phyloP scores from a whole-genome alignment of 1,139 yeast species.

The Scheffersomyces cryptocercus region DNA sequence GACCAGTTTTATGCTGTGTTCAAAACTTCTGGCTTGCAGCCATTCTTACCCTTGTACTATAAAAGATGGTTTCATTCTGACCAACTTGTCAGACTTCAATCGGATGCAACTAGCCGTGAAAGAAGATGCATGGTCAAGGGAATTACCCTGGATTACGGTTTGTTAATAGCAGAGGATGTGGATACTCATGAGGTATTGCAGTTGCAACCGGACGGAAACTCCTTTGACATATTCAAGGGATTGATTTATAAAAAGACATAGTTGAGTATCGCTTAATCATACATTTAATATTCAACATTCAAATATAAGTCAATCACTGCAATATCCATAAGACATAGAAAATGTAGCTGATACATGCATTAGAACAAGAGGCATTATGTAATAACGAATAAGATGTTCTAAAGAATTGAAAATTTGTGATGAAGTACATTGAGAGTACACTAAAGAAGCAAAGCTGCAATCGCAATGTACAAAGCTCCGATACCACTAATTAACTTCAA shows the following conservation, averaged over 20 bases:
- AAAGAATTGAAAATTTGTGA: too few species aligned
- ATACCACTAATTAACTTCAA: too few species aligned
- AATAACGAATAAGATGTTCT: too few species aligned
- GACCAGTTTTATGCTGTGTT: constrained; percentile 64
- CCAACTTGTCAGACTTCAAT: constrained; percentile 61
- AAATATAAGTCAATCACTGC: too few species aligned
- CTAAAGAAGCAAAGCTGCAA: too few species aligned
- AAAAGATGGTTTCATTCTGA: constrained; percentile 81
- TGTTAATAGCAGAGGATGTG: constrained; percentile 73
- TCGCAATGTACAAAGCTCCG: too few species aligned
- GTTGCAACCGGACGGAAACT: constrained; percentile 95
- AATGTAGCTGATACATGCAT: too few species aligned
- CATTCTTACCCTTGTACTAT: constrained; percentile 75
- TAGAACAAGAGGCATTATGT: too few species aligned
- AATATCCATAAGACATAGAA: too few species aligned
- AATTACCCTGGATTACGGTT: constrained; percentile 81
- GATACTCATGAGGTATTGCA: constrained; percentile 60
- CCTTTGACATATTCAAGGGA: constrained; percentile 93
- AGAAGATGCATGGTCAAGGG: constrained; percentile 67
- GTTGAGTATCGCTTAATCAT: not conserved
- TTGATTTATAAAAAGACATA: constrained; percentile 65
- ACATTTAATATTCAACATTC: too few species aligned
- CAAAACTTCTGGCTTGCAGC: constrained; percentile 61
- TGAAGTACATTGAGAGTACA: too few species aligned
- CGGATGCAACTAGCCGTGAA: constrained; percentile 42